A percentile compares a stretch with the other conserved stretches of the same genome.
These are phyloP conservation scores for Theobroma cacao DNA, from an alignment of 345 rosid species.

Conservation along the genomic window DNA sequence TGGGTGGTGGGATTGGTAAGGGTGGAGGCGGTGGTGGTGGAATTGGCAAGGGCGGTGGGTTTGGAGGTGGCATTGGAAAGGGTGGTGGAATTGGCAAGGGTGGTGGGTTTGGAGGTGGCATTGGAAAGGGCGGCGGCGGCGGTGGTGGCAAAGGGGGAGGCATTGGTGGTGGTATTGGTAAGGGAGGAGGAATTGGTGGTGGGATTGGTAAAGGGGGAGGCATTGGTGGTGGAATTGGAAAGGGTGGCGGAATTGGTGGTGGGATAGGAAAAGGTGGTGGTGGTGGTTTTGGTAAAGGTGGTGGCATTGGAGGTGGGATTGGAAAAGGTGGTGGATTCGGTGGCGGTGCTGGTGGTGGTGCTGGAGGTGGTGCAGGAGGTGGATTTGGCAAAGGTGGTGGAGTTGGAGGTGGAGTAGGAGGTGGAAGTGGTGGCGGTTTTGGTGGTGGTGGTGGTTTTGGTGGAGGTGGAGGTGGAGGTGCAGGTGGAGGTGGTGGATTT, in stretches of 20 bases:
- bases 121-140: slow-evolving; percentile 23
- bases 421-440: slow-evolving; percentile 13
- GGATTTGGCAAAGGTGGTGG: slow-evolving; percentile 1
- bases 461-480: slow-evolving; percentile 21
- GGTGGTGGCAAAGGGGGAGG: slow-evolving; percentile 20
- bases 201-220: slow-evolving; percentile 23
- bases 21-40: slow-evolving; percentile 36
- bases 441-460: slow-evolving; percentile 14
- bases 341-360: not conserved
- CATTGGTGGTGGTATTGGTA: slow-evolving; percentile 11
- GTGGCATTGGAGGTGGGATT: slow-evolving; percentile 13
- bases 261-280: slow-evolving; percentile 15
- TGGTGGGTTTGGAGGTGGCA: slow-evolving; percentile 17
- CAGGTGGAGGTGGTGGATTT: slow-evolving; percentile 25
- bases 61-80: slow-evolving; percentile 23
- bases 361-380: not conserved
- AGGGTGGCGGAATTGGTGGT: slow-evolving; percentile 18
- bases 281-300: slow-evolving; percentile 13
- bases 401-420: slow-evolving; percentile 19
- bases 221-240: slow-evolving; percentile 18
- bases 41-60: slow-evolving; percentile 23
- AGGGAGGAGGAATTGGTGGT: slow-evolving; percentile 12
- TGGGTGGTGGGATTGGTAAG: slow-evolving; percentile 19
- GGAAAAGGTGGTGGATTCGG: slow-evolving; percentile 26
- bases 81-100: slow-evolving; percentile 26